These are phyloP conservation scores for Talaromyces sp. DNA, from an alignment of 2,329 filamentous ascomycete species.

Conservation along the genomic window DNA sequence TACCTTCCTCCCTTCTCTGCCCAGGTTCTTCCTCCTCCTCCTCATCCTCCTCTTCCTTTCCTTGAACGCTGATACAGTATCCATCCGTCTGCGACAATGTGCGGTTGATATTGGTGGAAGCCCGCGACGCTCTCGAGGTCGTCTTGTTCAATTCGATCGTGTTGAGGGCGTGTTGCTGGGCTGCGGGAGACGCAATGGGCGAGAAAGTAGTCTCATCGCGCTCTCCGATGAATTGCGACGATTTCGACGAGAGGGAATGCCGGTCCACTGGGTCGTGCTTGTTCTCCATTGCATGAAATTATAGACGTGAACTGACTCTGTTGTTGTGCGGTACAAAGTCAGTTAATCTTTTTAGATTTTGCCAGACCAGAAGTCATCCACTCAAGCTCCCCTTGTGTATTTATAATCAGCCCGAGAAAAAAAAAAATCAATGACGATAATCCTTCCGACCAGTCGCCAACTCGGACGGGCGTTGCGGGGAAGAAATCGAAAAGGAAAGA, in stretches of 20 bases:
- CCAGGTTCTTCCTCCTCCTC: constrained; percentile 19
- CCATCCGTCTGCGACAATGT: constrained; percentile 38
- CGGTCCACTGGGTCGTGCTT: not conserved
- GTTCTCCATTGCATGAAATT: not conserved
- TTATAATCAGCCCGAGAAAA: not conserved
- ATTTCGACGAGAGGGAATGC: not conserved
- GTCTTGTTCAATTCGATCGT: constrained; percentile 8
- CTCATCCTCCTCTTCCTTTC: constrained; percentile 26
- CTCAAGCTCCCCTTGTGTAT: not conserved
- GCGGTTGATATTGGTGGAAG: constrained; percentile 30
- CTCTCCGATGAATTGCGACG: not conserved
- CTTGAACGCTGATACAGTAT: constrained; percentile 27
- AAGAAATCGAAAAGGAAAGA: not conserved
- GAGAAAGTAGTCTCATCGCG: constrained; percentile 1
- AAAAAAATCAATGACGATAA: not conserved
- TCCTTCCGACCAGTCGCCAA: not conserved
- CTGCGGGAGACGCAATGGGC: constrained; percentile 1
- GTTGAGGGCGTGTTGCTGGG: not conserved
- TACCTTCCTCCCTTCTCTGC: not conserved
- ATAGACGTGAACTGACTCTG: not conserved
- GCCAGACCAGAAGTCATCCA: not conserved
- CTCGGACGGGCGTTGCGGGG: not conserved
- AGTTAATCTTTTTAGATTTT: not conserved
- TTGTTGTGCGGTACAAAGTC: not conserved
- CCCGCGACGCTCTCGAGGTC: constrained; percentile 20